Evolutionary conservation across 192 early-diverging fungal genomes (phyloP), one percentile per base, ranked within the genome.

Genomic region (Coemansia biformis): DNA sequence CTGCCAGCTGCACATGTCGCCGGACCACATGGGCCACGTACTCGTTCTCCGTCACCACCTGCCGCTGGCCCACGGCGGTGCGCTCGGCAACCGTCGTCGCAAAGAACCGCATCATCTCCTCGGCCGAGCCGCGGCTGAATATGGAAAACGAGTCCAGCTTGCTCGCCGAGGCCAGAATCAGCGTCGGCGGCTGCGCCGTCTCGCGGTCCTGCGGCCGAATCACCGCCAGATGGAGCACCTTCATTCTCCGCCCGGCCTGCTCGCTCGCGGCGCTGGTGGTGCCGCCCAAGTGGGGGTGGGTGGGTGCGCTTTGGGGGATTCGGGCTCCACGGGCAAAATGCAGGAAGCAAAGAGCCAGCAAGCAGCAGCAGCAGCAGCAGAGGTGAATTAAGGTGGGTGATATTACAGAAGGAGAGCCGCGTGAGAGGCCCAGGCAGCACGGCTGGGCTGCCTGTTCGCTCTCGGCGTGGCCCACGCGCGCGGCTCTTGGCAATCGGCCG

Each of bases 71-170:
- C 2, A 81, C 75, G 21, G 60, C 50, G 8, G 91, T 94, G 45
- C 93, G 79, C 51, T 95, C 92, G 12, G 86, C 86, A 22, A 91
- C 84, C 1, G 89, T 92, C 38, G 81, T 78, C 0, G 85, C 66
- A 49, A 90, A 85, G 61, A 95, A 93, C 34, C 79, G 82, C 69
- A 98, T 81, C 51, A 91, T 89, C 57, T 96, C 93, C 46, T 84
- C 84, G 5, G 88, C 81, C 48, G 90, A 85, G 31, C 85, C 79
- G 19, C 89, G 82, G 65, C 91, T 83, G 56, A 96, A 94, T 75
- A 83, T 92, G 35, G 86, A 81, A 62, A 91, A 94, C 40, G 80
- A 78, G 34, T 81, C 62, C 18, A 96, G 62, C 51, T 96, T 87
- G 35, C 75, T 82, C 48, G 81, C 83, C 10, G 78, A 61, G 12